A percentile compares a stretch with the other conserved stretches of the same genome.
Conservation (phyloP, 2,329 filamentous ascomycete species). For the Coniochaeta prunicola region DNA sequence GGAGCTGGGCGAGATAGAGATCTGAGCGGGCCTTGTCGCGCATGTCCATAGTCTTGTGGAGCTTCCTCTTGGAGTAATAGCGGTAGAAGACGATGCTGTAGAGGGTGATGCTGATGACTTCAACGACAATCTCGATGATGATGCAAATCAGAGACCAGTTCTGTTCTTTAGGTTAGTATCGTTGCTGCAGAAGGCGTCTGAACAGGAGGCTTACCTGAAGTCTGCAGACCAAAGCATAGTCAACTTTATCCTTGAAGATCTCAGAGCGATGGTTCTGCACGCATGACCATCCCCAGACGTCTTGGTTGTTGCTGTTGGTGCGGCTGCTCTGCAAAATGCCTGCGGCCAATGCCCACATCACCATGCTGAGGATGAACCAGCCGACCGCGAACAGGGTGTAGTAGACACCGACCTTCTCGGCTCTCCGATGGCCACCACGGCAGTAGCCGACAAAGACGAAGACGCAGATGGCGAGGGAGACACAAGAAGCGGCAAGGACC, state of each 20-base stretch:
- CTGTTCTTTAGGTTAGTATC: slow-evolving; percentile 34
- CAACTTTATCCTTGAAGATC: slow-evolving; percentile 71
- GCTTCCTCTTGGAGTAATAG: slow-evolving; percentile 91
- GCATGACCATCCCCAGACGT: slow-evolving; percentile 99
- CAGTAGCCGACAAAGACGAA: slow-evolving; percentile 80
- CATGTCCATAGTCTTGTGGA: slow-evolving; percentile 93
- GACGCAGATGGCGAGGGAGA: slow-evolving; percentile 75
- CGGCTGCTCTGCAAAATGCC: slow-evolving; percentile 75
- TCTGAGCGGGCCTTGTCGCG: slow-evolving; percentile 92
- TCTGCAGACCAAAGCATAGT: slow-evolving; percentile 87
- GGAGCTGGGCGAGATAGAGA: slow-evolving; percentile 83
- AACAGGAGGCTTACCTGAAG: slow-evolving; percentile 55
- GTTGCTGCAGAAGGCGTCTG: not conserved
- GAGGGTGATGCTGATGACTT: slow-evolving; percentile 82
- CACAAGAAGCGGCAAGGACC: slow-evolving; percentile 68
- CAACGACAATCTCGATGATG: slow-evolving; percentile 92
- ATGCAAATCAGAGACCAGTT: slow-evolving; percentile 96
- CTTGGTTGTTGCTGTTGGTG: slow-evolving; percentile 66
- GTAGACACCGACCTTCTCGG: slow-evolving; percentile 90
- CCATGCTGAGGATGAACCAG: slow-evolving; percentile 87
- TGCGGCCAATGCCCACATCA: slow-evolving; percentile 87
- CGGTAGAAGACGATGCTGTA: slow-evolving; percentile 96
- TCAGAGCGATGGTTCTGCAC: slow-evolving; percentile 75
- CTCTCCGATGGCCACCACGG: slow-evolving; percentile 77
- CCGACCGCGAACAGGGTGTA: slow-evolving; percentile 90